Evolutionary conservation across 257 asterid genomes (phyloP).

Genomic region (Ocimum tenuiflorum): DNA sequence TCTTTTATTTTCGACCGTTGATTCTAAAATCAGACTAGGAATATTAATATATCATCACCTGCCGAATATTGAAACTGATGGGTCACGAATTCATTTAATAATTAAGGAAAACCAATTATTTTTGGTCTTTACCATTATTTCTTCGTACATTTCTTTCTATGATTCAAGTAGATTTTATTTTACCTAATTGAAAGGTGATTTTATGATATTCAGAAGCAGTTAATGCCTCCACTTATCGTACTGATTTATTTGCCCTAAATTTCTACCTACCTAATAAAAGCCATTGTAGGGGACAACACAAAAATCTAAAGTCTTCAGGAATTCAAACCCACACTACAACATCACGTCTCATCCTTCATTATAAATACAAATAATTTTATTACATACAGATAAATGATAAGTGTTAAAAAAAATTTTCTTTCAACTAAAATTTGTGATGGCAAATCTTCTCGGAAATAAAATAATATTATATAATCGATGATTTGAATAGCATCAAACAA

Average conservation of each 20-base stretch:
- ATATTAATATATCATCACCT: neutral
- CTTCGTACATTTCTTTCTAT: neutral
- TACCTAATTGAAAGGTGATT: slow-evolving; percentile 16
- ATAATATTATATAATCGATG: too few species aligned
- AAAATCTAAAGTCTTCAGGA: neutral
- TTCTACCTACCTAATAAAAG: slow-evolving; percentile 24
- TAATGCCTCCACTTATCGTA: neutral
- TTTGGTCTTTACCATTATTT: neutral
- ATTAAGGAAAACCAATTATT: neutral
- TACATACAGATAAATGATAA: too few species aligned
- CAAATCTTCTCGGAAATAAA: too few species aligned
- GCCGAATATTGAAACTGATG: neutral
- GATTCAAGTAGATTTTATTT: neutral
- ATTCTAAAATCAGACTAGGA: neutral
- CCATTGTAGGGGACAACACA: neutral
- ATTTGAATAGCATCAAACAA: too few species aligned
- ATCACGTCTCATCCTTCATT: too few species aligned
- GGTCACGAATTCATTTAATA: neutral
- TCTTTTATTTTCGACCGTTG: neutral
- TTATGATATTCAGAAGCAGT: slow-evolving; percentile 5
- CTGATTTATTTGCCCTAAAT: slow-evolving; percentile 7
- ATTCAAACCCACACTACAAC: too few species aligned
- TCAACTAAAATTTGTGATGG: too few species aligned
- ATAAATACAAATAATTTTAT: too few species aligned
- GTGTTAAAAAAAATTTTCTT: too few species aligned